Percentiles rank a stretch among this genome's conserved stretches.
phyloP scores from a whole-genome alignment of 1,284 basidiomycete species.

The Irpex lacteus region DNA sequence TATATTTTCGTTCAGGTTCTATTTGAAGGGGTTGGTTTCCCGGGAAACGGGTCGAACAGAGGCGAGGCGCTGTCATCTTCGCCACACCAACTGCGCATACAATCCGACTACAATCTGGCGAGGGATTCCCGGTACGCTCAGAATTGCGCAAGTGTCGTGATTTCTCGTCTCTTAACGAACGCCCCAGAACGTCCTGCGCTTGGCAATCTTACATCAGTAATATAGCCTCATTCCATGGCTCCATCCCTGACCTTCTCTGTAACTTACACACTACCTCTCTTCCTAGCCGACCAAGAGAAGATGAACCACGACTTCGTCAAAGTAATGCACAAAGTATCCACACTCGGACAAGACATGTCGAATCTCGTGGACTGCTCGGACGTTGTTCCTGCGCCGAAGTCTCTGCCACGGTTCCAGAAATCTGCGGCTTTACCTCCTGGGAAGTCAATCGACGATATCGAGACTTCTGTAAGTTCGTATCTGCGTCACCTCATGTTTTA shows the following conservation, averaged over 20 bases:
- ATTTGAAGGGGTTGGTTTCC: constrained; percentile 28
- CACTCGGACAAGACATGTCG: background rate
- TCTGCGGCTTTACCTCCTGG: background rate
- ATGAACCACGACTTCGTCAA: background rate
- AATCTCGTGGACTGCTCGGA: background rate
- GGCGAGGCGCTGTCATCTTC: constrained; percentile 35
- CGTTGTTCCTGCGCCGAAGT: background rate
- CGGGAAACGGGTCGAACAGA: constrained; percentile 29
- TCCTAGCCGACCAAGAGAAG: background rate
- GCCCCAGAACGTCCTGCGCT: constrained; percentile 6
- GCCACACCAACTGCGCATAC: constrained; percentile 36
- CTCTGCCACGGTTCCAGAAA: background rate
- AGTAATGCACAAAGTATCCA: background rate
- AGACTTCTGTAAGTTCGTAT: background rate
- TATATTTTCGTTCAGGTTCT: constrained; percentile 19
- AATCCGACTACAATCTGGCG: constrained; percentile 35
- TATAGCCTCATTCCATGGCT: background rate
- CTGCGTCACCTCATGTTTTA: background rate
- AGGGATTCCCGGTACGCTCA: constrained; percentile 24
- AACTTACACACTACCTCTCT: background rate
- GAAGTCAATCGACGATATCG: background rate
- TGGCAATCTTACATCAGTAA: constrained; percentile 38
- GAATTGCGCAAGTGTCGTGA: background rate
- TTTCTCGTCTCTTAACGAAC: background rate
- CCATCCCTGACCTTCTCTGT: background rate